phyloP scores from a whole-genome alignment of 2,329 filamentous ascomycete genomes.

The Fonsecaea multimorphosa region DNA sequence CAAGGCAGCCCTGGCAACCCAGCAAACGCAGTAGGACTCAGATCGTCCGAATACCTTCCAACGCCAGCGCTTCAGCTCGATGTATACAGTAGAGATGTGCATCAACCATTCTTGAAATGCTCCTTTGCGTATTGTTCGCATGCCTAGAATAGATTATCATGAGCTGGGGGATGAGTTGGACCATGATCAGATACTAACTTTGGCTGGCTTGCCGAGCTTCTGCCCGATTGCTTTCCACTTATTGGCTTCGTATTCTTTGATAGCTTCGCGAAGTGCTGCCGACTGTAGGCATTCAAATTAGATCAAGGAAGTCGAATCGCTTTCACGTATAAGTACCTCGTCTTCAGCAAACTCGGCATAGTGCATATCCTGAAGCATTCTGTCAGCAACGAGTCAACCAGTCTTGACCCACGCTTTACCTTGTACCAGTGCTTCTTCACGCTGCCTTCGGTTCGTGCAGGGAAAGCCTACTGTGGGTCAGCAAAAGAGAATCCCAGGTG shows the following conservation, averaged over 20 bases:
- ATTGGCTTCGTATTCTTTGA: slow-evolving; percentile 98
- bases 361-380: slow-evolving; percentile 81
- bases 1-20: background rate
- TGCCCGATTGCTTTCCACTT: slow-evolving; percentile 98
- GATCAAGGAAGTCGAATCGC: background rate
- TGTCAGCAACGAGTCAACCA: slow-evolving; percentile 37
- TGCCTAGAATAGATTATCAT: slow-evolving; percentile 57
- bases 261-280: slow-evolving; percentile 76
- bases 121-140: slow-evolving; percentile 96
- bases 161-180: background rate
- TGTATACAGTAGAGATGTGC: slow-evolving; percentile 15
- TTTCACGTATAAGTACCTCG: slow-evolving; percentile 64
- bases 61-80: slow-evolving; percentile 26
- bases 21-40: background rate
- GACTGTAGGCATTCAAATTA: slow-evolving; percentile 42
- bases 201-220: slow-evolving; percentile 97
- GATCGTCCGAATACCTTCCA: slow-evolving; percentile 20
- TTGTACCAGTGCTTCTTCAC: slow-evolving; percentile 99
- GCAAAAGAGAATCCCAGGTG: slow-evolving; percentile 7
- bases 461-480: slow-evolving; percentile 72
- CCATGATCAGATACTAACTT: slow-evolving; percentile 63
- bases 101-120: slow-evolving; percentile 68
- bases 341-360: slow-evolving; percentile 98
- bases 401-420: slow-evolving; percentile 55
- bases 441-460: slow-evolving; percentile 89